A percentile compares a stretch with the other conserved stretches of the same genome.
phyloP scores from a whole-genome alignment of 768 basidiomycete species.

The Sistotremastrum suecicum region DNA sequence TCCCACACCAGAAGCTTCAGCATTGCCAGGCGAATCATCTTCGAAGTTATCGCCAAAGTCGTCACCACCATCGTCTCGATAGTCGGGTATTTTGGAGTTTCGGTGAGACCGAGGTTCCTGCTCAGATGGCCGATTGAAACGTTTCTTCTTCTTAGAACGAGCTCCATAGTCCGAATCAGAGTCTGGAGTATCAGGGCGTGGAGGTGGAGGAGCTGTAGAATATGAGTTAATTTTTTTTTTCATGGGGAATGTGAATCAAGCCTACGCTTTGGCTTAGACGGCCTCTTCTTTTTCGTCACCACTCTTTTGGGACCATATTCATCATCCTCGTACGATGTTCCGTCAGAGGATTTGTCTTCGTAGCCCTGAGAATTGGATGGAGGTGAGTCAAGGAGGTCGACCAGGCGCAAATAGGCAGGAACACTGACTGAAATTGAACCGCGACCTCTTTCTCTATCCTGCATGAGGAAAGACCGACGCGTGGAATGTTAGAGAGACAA shows the following conservation, averaged over 20 bases:
- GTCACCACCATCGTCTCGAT: constrained; percentile 43
- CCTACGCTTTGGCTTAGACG: constrained; percentile 5
- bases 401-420: not conserved
- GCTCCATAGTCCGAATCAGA: constrained; percentile 82
- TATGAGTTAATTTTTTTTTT: not conserved
- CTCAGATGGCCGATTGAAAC: constrained; percentile 48
- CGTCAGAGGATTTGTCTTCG: constrained; percentile 8
- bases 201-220: constrained; percentile 16
- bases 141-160: constrained; percentile 77
- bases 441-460: constrained; percentile 5
- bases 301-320: constrained; percentile 5
- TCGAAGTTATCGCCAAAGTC: constrained; percentile 73
- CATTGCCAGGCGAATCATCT: constrained; percentile 24
- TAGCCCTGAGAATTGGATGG: constrained; percentile 1
- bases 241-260: not conserved
- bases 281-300: constrained; percentile 6
- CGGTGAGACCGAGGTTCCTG: constrained; percentile 54
- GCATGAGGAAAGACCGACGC: not conserved
- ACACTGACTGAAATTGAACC: constrained; percentile 4
- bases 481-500: not conserved
- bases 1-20: constrained; percentile 39
- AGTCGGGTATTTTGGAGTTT: constrained; percentile 72
- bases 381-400: not conserved
- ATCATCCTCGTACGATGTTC: constrained; percentile 5
- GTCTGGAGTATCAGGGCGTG: constrained; percentile 49